These are phyloP conservation scores for Bretschneidera sinensis DNA, from an alignment of 345 rosid genomes.

Conservation along the genomic window DNA sequence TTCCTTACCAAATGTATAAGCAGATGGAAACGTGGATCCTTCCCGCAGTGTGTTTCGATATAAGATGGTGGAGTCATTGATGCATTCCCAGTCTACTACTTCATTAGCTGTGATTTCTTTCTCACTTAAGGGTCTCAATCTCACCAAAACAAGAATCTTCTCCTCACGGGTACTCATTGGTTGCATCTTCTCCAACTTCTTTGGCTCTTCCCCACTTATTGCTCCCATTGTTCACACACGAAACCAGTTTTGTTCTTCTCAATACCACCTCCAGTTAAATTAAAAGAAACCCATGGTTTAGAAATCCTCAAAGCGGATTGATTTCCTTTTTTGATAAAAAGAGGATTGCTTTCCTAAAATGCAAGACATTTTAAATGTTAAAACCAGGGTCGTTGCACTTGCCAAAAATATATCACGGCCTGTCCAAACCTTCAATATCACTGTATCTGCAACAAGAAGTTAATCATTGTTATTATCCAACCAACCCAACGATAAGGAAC, in stretches of 20 bases:
- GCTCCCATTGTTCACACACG: slow-evolving; percentile 60
- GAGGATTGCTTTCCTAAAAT: slow-evolving; percentile 34
- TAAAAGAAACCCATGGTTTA: slow-evolving; percentile 23
- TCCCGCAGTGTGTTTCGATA: slow-evolving; percentile 92
- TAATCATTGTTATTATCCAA: slow-evolving; percentile 40
- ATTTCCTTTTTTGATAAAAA: too few relatives aligned
- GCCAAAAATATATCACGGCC: slow-evolving; percentile 24
- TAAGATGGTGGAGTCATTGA: slow-evolving; percentile 72
- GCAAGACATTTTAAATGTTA: slow-evolving; percentile 34
- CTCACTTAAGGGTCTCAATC: slow-evolving; percentile 90
- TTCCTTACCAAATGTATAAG: slow-evolving; percentile 82
- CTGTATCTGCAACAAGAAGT: slow-evolving; percentile 40
- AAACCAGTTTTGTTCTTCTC: slow-evolving; percentile 17
- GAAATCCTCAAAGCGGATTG: slow-evolving; percentile 18
- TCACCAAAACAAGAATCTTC: slow-evolving; percentile 86
- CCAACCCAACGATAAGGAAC: slow-evolving; percentile 43
- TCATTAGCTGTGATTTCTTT: slow-evolving; percentile 70
- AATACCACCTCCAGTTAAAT: slow-evolving; percentile 21
- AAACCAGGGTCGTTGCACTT: slow-evolving; percentile 37
- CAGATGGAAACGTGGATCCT: slow-evolving; percentile 88
- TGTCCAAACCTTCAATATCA: slow-evolving; percentile 19
- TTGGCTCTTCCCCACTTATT: slow-evolving; percentile 64
- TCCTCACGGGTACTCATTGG: slow-evolving; percentile 56
- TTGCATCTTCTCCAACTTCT: slow-evolving; percentile 72
- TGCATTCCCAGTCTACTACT: slow-evolving; percentile 96